phyloP scores from a whole-genome alignment of 1,284 basidiomycete genomes.

The Porogramme epimiltina region DNA sequence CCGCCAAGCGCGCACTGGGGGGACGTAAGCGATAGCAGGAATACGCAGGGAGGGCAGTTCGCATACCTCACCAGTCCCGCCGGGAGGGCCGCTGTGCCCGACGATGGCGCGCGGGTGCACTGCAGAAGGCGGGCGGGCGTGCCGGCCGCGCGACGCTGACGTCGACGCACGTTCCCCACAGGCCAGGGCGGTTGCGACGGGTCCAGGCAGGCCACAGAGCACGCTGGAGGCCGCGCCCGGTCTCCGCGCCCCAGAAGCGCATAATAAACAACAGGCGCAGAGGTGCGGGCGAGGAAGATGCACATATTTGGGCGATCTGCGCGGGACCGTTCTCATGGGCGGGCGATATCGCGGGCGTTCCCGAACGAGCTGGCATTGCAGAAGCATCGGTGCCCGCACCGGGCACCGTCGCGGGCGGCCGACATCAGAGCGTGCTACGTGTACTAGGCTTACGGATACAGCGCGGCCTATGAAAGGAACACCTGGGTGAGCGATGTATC shows the following conservation, averaged over 20 bases:
- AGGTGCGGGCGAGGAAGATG: neutral
- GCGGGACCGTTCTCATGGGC: constrained; percentile 4
- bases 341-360: neutral
- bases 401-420: constrained; percentile 3
- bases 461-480: too few species aligned
- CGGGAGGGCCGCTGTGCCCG: neutral
- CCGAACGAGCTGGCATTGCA: constrained; percentile 1
- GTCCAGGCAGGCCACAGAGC: neutral
- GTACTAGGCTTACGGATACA: neutral
- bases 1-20: too few species aligned
- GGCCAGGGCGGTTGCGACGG: neutral
- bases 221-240: neutral
- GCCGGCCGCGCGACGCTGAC: too few species aligned
- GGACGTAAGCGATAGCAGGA: constrained; percentile 1
- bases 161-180: neutral
- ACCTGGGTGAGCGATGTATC: too few species aligned
- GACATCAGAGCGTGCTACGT: neutral
- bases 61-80: neutral
- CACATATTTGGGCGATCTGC: constrained; percentile 8
- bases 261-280: constrained; percentile 3
- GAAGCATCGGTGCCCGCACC: constrained; percentile 15
- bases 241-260: neutral
- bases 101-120: neutral
- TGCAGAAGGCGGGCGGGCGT: too few species aligned
- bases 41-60: neutral